A percentile compares a stretch with the other conserved stretches of the same genome.
Evolutionary conservation across 2,329 filamentous ascomycete species (phyloP).

Genomic region (Alternaria gansuensis): DNA sequence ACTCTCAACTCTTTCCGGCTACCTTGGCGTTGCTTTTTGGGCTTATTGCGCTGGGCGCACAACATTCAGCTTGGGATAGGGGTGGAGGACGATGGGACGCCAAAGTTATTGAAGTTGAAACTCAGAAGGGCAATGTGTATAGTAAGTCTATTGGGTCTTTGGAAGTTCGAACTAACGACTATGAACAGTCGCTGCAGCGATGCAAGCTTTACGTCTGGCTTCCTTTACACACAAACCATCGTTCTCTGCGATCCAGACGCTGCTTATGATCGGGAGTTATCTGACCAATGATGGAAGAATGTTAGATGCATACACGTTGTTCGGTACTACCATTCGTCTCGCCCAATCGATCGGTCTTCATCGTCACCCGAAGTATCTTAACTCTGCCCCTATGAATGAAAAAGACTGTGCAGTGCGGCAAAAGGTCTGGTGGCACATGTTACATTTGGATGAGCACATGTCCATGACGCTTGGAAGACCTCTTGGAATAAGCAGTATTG

Average conservation of each 20-base stretch:
- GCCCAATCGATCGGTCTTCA: slow-evolving; percentile 62
- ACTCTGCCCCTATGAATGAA: slow-evolving; percentile 53
- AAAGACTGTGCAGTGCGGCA: slow-evolving; percentile 56
- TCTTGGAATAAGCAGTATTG: slow-evolving; percentile 60
- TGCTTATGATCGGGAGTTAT: slow-evolving; percentile 61
- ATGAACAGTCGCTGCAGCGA: slow-evolving; percentile 58
- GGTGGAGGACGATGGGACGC: slow-evolving; percentile 52
- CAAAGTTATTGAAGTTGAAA: slow-evolving; percentile 50
- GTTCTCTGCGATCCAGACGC: slow-evolving; percentile 56
- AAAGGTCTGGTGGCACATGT: slow-evolving; percentile 62
- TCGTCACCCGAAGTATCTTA: slow-evolving; percentile 58
- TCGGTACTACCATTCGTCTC: slow-evolving; percentile 60
- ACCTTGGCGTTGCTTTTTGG: slow-evolving; percentile 61
- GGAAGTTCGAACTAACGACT: slow-evolving; percentile 6
- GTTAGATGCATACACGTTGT: slow-evolving; percentile 61
- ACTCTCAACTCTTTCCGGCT: slow-evolving; percentile 57
- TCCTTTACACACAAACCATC: slow-evolving; percentile 61
- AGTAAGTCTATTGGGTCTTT: slow-evolving; percentile 47
- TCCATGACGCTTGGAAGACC: slow-evolving; percentile 61
- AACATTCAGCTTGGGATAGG: slow-evolving; percentile 57
- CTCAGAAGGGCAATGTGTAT: slow-evolving; percentile 55
- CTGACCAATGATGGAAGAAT: slow-evolving; percentile 61
- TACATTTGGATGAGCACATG: slow-evolving; percentile 63
- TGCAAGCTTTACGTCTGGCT: slow-evolving; percentile 60
- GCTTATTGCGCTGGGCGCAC: slow-evolving; percentile 58